Percentiles rank a stretch among this genome's conserved stretches.
These are phyloP conservation scores for Cryptococcus sp. DNA, from an alignment of 1,284 basidiomycete genomes.

Conservation along the genomic window DNA sequence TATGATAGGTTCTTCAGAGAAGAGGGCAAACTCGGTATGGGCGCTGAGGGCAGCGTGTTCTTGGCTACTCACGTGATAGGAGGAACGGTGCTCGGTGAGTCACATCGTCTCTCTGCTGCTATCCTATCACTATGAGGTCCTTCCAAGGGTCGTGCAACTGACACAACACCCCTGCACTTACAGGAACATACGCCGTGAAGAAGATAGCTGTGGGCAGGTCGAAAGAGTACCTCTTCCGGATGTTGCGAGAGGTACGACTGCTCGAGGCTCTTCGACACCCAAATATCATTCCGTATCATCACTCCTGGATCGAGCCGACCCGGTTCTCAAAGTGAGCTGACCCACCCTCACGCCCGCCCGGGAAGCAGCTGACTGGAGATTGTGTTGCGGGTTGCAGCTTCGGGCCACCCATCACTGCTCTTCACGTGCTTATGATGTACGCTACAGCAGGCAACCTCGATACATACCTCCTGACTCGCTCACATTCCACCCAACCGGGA, in stretches of 20 bases:
- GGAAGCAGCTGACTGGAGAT: neutral
- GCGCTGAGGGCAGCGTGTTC: slow-evolving; percentile 85
- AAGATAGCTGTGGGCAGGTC: slow-evolving; percentile 92
- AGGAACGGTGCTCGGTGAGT: slow-evolving; percentile 37
- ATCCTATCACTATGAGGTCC: too few species aligned
- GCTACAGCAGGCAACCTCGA: slow-evolving; percentile 82
- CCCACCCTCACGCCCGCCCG: neutral
- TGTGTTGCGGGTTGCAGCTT: slow-evolving; percentile 56
- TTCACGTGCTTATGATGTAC: slow-evolving; percentile 90
- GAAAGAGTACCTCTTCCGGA: slow-evolving; percentile 75
- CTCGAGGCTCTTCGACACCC: slow-evolving; percentile 84
- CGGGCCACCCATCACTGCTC: slow-evolving; percentile 76
- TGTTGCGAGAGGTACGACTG: slow-evolving; percentile 78
- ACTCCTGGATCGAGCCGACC: slow-evolving; percentile 85
- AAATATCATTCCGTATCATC: slow-evolving; percentile 92
- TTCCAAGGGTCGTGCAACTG: slow-evolving; percentile 43
- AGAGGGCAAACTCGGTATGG: slow-evolving; percentile 82
- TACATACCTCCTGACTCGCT: slow-evolving; percentile 75
- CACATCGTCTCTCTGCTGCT: neutral
- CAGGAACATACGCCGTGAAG: slow-evolving; percentile 76
- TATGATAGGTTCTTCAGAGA: slow-evolving; percentile 79
- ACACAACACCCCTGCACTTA: slow-evolving; percentile 50
- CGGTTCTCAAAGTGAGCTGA: slow-evolving; percentile 65
- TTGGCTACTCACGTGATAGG: slow-evolving; percentile 41
- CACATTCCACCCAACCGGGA: slow-evolving; percentile 51